Evolutionary conservation across 495 filamentous ascomycete genomes (phyloP), one percentile per base, ranked within the genome.

Genomic region (Penicillium ucsense): DNA sequence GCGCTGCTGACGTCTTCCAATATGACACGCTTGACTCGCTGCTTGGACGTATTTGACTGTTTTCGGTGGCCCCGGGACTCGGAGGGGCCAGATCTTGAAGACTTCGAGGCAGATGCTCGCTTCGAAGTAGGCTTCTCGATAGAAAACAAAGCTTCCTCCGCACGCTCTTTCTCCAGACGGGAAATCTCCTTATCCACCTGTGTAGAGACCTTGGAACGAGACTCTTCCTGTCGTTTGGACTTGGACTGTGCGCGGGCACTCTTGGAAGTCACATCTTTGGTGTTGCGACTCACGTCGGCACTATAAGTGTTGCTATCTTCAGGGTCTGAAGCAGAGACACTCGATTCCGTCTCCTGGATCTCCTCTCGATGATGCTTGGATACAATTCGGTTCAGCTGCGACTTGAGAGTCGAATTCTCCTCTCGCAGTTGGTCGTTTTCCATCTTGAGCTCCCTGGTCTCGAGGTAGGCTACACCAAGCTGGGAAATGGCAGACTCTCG

Each of bases 401-500:
- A 52, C 47, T 67, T 72, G 31, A 82, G 67, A 10, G 70, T 65
- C 6, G 65, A 47, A 50, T 78, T 76, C 49, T 78, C 74, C 38
- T 66, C 56, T 32, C 60, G 62, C n/a, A 81, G 52, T 10, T 48
- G 62, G 33, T 75, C 69, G 47, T 76, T 80, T 31, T 79, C 76
- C n/a, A 48, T 57, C 64, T 83, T 84, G 11, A 85, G 61, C 44
- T 83, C 79, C 48, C 84, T 81, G 0, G 72, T 70, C 40, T 77
- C 77, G n/a, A 77, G 68, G 44, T 79, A 82, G 8, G 83, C 80
- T 20, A 79, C 71, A 3, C 73, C 79, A 8, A 86, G 64, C 38
- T 86, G 82, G 31, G 75, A 75, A 30, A 84, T 72, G 5, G 83
- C 74, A 44, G 78, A 76, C 52, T 86, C 81, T 35, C 82, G 71